Percentiles rank a stretch among this genome's conserved stretches.
These are phyloP conservation scores for Brettanomyces nanus DNA, from an alignment of 805 yeast genomes.

Conservation along the genomic window DNA sequence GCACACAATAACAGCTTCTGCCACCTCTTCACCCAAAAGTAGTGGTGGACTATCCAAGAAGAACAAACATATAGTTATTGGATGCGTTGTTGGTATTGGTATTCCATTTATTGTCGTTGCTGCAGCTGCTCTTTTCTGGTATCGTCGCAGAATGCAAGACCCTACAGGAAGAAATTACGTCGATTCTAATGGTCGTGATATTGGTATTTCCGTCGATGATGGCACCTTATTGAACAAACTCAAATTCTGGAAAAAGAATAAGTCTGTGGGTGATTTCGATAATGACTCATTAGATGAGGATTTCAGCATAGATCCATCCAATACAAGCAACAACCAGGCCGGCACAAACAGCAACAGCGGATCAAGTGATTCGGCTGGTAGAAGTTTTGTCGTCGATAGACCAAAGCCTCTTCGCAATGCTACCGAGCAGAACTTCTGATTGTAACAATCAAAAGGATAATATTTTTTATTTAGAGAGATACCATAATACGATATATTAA, in stretches of 20 bases:
- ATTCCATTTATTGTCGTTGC: conserved; percentile 43
- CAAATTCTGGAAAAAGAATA: conserved; percentile 19
- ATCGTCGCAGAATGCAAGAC: conserved; percentile 12
- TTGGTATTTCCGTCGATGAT: conserved; percentile 22
- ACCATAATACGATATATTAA: background rate
- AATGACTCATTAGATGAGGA: conserved; percentile 14
- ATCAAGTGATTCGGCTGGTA: background rate
- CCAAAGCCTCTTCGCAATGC: background rate
- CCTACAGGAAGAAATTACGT: conserved; percentile 21
- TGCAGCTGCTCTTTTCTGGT: conserved; percentile 10
- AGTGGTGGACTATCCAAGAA: conserved; percentile 39
- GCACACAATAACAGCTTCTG: conserved; percentile 13
- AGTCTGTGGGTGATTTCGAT: conserved; percentile 16
- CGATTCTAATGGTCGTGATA: conserved; percentile 27
- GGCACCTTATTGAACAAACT: conserved; percentile 17
- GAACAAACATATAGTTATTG: conserved; percentile 45
- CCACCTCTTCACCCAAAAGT: conserved; percentile 20
- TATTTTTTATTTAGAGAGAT: conserved; percentile 2
- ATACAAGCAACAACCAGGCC: background rate
- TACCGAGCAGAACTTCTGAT: conserved; percentile 3
- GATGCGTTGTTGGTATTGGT: conserved; percentile 67
- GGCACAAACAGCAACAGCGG: background rate
- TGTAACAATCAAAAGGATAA: conserved; percentile 4
- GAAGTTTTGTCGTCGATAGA: conserved; percentile 4
- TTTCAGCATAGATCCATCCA: conserved; percentile 6